A percentile compares a stretch with the other conserved stretches of the same genome.
phyloP scores from a whole-genome alignment of 768 basidiomycete species.

The Amanita subjunquillea region DNA sequence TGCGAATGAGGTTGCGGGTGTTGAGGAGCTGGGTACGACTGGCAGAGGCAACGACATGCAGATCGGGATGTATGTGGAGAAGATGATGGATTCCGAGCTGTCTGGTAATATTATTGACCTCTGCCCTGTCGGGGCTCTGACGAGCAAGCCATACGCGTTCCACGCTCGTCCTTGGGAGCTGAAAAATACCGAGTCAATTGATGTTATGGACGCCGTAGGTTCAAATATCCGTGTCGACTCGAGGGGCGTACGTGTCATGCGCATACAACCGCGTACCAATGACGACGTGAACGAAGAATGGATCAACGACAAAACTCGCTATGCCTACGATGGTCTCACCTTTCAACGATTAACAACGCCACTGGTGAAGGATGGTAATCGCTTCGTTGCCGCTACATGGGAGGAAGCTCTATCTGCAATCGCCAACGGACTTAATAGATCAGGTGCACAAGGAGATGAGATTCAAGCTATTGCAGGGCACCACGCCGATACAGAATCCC shows the following conservation, averaged over 20 bases:
- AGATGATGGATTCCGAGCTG: conserved; percentile 94
- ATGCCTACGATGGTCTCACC: conserved; percentile 89
- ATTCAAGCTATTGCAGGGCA: conserved; percentile 93
- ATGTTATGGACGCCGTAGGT: conserved; percentile 91
- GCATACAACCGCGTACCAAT: conserved; percentile 91
- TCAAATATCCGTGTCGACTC: conserved; percentile 97
- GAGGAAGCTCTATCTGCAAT: conserved; percentile 77
- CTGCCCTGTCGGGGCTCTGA: conserved; percentile 96
- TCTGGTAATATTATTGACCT: conserved; percentile 96
- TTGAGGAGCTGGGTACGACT: conserved; percentile 93
- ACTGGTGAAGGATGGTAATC: conserved; percentile 82
- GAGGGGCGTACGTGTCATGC: conserved; percentile 93
- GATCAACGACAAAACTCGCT: conserved; percentile 98
- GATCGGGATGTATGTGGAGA: conserved; percentile 97
- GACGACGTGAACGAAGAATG: conserved; percentile 99
- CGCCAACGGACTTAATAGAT: conserved; percentile 63
- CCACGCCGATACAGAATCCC: conserved; percentile 87
- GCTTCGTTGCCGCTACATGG: conserved; percentile 87
- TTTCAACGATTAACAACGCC: conserved; percentile 95
- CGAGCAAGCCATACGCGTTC: conserved; percentile 98
- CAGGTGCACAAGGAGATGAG: conserved; percentile 83
- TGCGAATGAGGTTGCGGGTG: conserved; percentile 97
- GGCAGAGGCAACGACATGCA: conserved; percentile 98
- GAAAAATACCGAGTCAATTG: conserved; percentile 94
- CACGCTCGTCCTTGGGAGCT: conserved; percentile 97